phyloP scores from a whole-genome alignment of 345 rosid genomes.

The Durio zibethinus region DNA sequence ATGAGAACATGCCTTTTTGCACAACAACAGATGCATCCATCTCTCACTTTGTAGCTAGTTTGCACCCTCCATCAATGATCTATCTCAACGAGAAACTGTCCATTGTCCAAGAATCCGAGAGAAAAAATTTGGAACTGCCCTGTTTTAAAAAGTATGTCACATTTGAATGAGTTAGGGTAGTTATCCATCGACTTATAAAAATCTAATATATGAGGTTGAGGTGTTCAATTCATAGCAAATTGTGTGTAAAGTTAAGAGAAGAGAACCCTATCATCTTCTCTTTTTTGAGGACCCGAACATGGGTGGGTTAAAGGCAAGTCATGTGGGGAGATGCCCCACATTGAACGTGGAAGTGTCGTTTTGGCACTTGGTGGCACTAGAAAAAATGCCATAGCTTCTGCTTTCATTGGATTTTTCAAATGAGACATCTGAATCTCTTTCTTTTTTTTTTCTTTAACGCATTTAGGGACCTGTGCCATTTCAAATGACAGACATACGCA shows the following conservation, averaged over 20 bases:
- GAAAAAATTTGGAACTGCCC: no score
- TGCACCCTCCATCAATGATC: not conserved
- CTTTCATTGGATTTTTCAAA: not conserved
- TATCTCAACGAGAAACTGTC: not conserved
- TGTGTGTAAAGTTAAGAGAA: not conserved
- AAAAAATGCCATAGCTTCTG: not conserved
- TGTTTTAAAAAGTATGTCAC: no score
- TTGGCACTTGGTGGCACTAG: slow-evolving; percentile 20
- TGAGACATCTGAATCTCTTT: not conserved
- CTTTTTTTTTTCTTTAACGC: not conserved
- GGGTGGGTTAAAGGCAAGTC: slow-evolving; percentile 5
- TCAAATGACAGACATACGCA: slow-evolving; percentile 16
- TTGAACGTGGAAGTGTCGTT: slow-evolving; percentile 34
- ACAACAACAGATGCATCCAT: not conserved
- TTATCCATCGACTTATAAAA: not conserved
- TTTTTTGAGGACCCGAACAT: not conserved
- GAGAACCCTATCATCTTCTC: not conserved
- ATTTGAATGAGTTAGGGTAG: no score
- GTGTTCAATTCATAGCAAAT: not conserved
- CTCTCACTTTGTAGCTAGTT: not conserved
- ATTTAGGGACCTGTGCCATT: not conserved
- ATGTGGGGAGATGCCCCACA: slow-evolving; percentile 26
- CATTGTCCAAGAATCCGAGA: not conserved
- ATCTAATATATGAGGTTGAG: not conserved
- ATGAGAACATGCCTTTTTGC: slow-evolving; percentile 6